A percentile compares a stretch with the other conserved stretches of the same genome.
Conservation (phyloP, 441 rosid species). For the Gossypium schwendimanii region DNA sequence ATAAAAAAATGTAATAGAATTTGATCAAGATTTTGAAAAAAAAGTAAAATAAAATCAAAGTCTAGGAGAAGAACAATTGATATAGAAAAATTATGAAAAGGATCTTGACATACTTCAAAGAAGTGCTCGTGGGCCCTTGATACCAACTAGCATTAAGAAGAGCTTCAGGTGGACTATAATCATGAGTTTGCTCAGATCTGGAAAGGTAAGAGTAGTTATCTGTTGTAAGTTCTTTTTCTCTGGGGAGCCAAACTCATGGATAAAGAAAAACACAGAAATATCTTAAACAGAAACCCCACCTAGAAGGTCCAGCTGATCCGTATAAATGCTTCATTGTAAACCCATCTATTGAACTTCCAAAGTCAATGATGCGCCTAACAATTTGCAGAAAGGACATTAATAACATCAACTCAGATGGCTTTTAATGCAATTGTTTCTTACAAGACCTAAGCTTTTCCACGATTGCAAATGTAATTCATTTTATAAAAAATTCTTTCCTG, state of each 20-base stretch:
- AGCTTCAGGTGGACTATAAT: slow-evolving; percentile 90
- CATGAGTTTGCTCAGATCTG: slow-evolving; percentile 93
- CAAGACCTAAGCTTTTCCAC: background rate
- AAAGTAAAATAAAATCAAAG: background rate
- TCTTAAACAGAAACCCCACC: slow-evolving; percentile 41
- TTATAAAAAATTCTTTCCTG: background rate
- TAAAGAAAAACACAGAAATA: slow-evolving; percentile 5
- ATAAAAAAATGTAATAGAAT: background rate
- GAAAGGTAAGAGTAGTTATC: slow-evolving; percentile 3
- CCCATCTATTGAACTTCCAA: slow-evolving; percentile 90
- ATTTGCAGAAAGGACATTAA: slow-evolving; percentile 13
- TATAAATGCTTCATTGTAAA: slow-evolving; percentile 78
- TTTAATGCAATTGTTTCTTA: background rate
- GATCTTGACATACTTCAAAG: slow-evolving; percentile 49
- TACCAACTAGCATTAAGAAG: slow-evolving; percentile 80
- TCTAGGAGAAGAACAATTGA: slow-evolving; percentile 2
- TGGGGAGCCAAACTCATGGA: background rate
- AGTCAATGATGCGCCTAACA: slow-evolving; percentile 90
- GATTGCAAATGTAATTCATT: background rate
- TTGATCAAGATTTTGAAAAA: background rate
- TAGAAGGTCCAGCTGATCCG: slow-evolving; percentile 84
- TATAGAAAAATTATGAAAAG: background rate
- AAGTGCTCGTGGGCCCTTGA: slow-evolving; percentile 47
- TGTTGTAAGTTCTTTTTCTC: background rate
- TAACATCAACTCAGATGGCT: background rate